Evolutionary conservation across 768 basidiomycete genomes (phyloP), one percentile per base, ranked within the genome.

Genomic region (Collybia mongolica): DNA sequence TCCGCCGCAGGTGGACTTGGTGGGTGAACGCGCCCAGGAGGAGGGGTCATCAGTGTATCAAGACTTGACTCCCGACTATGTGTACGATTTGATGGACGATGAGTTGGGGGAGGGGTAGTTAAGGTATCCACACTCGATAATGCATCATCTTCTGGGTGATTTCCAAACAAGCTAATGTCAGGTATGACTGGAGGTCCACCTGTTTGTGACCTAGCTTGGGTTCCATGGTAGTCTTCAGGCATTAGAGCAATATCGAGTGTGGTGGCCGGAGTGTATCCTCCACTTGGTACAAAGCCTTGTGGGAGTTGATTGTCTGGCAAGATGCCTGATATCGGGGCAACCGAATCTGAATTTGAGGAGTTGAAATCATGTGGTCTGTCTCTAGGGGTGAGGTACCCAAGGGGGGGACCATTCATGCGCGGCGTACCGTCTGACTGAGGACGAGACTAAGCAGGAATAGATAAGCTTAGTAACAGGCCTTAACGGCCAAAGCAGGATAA

Each of bases 101-200:
- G 38, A 37, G 5, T 40, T 18, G 23, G 36, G 14, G 40, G 52
- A n/a, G 52, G 46, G 9, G 54, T 53, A 18, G 52, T 51, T 5
- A 54, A 45, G n/a, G 54, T 55, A 23, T 56, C 53, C 20, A 44
- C 22, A 37, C 29, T 54, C 15, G 52, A 55, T 43, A 56, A 48
- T 6, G 36, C 26, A 29, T 59, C 54, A 28, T 60, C 49, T 18
- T 60, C 55, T 18, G 7, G 32, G 18, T 51, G 47, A 38, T 17
- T 46, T 24, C 44, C 26, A 39, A 36, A 51, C 5, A 51, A 18
- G 11, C 26, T 39, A 14, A 39, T 45, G 35, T 48, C 45, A 18
- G 59, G 41, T 18, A 32, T 49, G 28, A 51, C 40, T n/a, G 32
- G 55, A 23, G 23, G 23, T 7, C 46, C 40, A 23, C 47, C 42